These are phyloP conservation scores for Pistacia atlantica DNA, from an alignment of 345 rosid genomes.

Conservation along the genomic window DNA sequence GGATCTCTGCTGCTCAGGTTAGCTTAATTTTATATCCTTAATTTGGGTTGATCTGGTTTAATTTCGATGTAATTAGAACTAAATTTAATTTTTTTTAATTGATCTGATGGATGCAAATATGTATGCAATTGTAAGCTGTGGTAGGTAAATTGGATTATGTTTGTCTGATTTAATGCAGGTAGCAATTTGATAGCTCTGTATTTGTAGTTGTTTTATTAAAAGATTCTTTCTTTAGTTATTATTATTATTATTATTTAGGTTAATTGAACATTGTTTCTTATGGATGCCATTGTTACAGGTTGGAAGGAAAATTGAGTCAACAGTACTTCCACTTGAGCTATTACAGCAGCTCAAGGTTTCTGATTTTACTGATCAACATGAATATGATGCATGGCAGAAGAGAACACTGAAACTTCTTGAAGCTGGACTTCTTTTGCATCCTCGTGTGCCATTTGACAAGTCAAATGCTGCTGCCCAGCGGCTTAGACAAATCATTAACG, in stretches of 20 bases:
- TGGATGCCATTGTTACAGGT: constrained; percentile 45
- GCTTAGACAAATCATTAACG: constrained; percentile 69
- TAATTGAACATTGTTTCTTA: neutral
- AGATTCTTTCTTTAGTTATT: neutral
- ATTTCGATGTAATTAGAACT: neutral
- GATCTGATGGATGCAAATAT: constrained; percentile 5
- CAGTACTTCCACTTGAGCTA: constrained; percentile 86
- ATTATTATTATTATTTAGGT: neutral
- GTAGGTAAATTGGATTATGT: neutral
- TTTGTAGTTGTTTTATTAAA: constrained; percentile 6
- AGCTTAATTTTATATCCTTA: constrained; percentile 15
- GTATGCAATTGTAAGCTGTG: neutral
- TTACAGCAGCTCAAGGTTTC: constrained; percentile 89
- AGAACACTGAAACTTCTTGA: constrained; percentile 84
- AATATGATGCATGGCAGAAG: constrained; percentile 85
- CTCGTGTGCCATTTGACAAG: constrained; percentile 80
- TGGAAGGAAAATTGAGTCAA: constrained; percentile 84
- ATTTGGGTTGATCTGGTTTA: constrained; percentile 28
- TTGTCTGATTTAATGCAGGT: neutral
- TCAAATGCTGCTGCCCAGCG: constrained; percentile 61
- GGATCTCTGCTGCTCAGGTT: constrained; percentile 91
- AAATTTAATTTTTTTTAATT: neutral
- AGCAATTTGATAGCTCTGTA: constrained; percentile 1
- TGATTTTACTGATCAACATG: constrained; percentile 88
- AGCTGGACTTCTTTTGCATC: constrained; percentile 84